phyloP scores from a whole-genome alignment of 495 filamentous ascomycete genomes.

The Aspergillus taichungensis region DNA sequence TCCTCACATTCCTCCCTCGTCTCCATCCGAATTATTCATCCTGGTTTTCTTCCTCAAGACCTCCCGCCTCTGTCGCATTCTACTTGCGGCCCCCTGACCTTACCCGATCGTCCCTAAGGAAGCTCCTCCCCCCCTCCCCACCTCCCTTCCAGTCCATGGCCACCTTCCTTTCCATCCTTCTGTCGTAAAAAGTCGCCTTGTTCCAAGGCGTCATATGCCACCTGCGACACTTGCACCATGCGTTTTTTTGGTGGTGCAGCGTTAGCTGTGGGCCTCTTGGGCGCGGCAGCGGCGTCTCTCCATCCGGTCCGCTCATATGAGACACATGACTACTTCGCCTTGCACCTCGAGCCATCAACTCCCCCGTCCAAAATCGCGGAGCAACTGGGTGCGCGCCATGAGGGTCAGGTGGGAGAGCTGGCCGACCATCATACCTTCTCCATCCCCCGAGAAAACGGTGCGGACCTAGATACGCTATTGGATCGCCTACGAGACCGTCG shows the following conservation, averaged over 20 bases:
- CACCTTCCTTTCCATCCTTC: constrained; percentile 15
- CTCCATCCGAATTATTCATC: not conserved
- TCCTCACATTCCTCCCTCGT: not conserved
- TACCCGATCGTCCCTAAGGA: too few species aligned
- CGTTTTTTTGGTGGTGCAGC: constrained; percentile 32
- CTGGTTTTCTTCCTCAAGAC: too few species aligned
- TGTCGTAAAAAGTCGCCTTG: constrained; percentile 4
- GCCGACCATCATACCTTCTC: constrained; percentile 80
- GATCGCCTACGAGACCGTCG: constrained; percentile 49
- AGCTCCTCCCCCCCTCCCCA: too few species aligned
- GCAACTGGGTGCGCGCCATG: constrained; percentile 66
- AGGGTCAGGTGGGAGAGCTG: constrained; percentile 76
- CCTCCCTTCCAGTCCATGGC: constrained; percentile 17
- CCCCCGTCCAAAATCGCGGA: constrained; percentile 65
- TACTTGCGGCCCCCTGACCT: too few species aligned
- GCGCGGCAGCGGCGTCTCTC: constrained; percentile 33
- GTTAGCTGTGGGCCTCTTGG: constrained; percentile 26
- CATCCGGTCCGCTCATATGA: constrained; percentile 53
- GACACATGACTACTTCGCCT: constrained; percentile 79
- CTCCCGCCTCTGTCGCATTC: too few species aligned
- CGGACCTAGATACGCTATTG: constrained; percentile 52
- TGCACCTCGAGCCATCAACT: constrained; percentile 61
- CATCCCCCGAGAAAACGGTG: constrained; percentile 40
- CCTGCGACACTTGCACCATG: constrained; percentile 19
- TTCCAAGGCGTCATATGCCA: not conserved